Percentiles rank a stretch among this genome's conserved stretches.
Conservation (phyloP, 345 rosid species). For the Brassica rapa region DNA sequence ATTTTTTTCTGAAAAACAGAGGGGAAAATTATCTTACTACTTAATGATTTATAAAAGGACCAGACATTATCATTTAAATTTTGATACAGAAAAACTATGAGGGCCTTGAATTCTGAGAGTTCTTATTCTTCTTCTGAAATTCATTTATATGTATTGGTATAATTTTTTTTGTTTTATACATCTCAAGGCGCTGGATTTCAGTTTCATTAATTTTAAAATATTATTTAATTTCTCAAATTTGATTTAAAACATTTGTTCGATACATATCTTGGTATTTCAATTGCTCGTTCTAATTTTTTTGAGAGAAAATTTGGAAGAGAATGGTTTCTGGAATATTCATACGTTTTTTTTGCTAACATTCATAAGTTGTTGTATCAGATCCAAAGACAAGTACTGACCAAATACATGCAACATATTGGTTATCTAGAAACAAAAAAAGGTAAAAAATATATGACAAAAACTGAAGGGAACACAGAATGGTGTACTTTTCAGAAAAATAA, state of each 20-base stretch:
- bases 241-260: background rate
- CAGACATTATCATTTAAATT: conserved; percentile 35
- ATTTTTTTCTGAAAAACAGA: background rate
- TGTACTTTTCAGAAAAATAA: background rate
- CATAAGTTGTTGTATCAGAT: background rate
- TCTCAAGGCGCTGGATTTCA: background rate
- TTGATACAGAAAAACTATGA: conserved; percentile 35
- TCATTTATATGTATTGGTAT: background rate
- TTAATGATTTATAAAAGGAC: conserved; percentile 39
- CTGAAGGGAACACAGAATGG: conserved; percentile 34
- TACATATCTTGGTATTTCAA: background rate
- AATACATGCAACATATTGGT: conserved; percentile 25
- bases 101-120: conserved; percentile 1
- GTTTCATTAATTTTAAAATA: background rate
- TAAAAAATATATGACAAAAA: background rate
- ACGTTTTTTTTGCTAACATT: background rate
- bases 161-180: background rate
- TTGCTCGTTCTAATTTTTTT: background rate
- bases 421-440: conserved; percentile 1
- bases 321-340: background rate
- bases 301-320: too few species aligned
- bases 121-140: conserved; percentile 17
- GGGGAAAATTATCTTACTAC: conserved; percentile 21
- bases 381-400: conserved; percentile 29
- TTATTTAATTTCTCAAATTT: background rate